Evolutionary conservation across 176 grass and related monocot species (phyloP).

Genomic region (Puccinellia tenuiflora): DNA sequence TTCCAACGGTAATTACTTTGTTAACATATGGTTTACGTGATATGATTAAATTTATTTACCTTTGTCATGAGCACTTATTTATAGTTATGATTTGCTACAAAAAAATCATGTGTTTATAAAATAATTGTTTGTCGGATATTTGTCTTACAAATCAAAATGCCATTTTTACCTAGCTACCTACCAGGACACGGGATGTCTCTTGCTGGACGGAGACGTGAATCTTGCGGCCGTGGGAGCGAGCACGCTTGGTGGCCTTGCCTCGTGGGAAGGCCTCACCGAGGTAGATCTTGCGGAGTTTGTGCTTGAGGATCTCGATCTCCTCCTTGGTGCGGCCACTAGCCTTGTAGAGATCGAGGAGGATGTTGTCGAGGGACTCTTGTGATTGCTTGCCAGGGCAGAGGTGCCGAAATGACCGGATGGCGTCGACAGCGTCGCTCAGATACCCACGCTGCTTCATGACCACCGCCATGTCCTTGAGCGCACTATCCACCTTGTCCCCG

Average conservation of each 20-base stretch:
- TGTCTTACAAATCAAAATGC: neutral
- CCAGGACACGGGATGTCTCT: constrained; percentile 70
- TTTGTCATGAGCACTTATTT: neutral
- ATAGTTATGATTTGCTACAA: neutral
- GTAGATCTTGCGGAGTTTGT: constrained; percentile 79
- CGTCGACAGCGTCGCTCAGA: constrained; percentile 60
- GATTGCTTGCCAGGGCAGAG: constrained; percentile 63
- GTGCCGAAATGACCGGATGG: constrained; percentile 59
- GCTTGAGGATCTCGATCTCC: constrained; percentile 83
- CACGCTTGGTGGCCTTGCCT: constrained; percentile 55
- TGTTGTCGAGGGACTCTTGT: constrained; percentile 75
- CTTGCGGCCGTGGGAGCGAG: constrained; percentile 78
- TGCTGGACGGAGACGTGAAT: constrained; percentile 82
- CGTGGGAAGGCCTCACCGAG: constrained; percentile 66
- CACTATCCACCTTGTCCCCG: constrained; percentile 68
- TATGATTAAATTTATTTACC: neutral
- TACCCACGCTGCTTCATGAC: constrained; percentile 86
- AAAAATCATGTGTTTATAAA: neutral
- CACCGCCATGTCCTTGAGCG: constrained; percentile 88
- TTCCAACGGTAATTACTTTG: neutral
- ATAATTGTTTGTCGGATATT: neutral
- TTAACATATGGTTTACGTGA: neutral
- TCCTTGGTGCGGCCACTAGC: constrained; percentile 67
- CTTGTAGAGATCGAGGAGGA: constrained; percentile 73
- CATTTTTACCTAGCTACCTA: neutral